These are phyloP conservation scores for Coniochaeta pulveracea DNA, from an alignment of 2,329 filamentous ascomycete genomes.

Conservation along the genomic window DNA sequence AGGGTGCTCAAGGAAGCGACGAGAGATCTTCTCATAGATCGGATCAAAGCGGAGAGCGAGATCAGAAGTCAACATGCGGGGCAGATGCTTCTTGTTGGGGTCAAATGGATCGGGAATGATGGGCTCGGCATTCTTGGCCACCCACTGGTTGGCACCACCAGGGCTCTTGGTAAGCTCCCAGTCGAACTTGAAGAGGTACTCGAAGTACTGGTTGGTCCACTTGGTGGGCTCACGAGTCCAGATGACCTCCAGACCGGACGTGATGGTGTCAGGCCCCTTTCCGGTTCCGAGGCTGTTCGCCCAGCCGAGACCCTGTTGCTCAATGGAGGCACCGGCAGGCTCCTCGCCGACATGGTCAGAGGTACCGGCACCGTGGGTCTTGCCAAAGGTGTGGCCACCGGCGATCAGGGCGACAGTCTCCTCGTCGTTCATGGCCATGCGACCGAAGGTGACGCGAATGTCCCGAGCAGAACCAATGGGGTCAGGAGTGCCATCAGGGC, in stretches of 20 bases:
- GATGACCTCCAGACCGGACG: constrained; percentile 65
- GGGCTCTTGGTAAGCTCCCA: constrained; percentile 70
- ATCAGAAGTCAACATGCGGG: constrained; percentile 70
- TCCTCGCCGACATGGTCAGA: constrained; percentile 54
- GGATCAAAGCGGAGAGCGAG: constrained; percentile 62
- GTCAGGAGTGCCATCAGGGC: constrained; percentile 61
- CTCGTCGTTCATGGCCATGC: constrained; percentile 77
- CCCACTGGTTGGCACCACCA: constrained; percentile 67
- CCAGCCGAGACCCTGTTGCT: constrained; percentile 65
- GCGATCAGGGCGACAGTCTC: constrained; percentile 73
- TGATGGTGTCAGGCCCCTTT: constrained; percentile 63
- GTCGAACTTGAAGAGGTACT: constrained; percentile 68
- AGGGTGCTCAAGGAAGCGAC: constrained; percentile 57
- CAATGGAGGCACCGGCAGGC: constrained; percentile 52
- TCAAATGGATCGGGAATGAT: constrained; percentile 65
- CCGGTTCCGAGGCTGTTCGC: constrained; percentile 50
- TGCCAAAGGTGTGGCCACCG: constrained; percentile 69
- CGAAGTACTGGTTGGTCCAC: constrained; percentile 65
- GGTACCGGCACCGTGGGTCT: constrained; percentile 65
- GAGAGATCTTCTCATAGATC: constrained; percentile 64
- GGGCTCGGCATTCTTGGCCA: constrained; percentile 54
- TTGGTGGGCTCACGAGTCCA: constrained; percentile 68
- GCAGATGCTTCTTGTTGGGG: constrained; percentile 57
- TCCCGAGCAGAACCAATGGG: constrained; percentile 57
- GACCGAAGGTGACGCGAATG: constrained; percentile 63